Conservation (phyloP, 1,139 yeast genomes). For the Kodamaea anthophila region DNA sequence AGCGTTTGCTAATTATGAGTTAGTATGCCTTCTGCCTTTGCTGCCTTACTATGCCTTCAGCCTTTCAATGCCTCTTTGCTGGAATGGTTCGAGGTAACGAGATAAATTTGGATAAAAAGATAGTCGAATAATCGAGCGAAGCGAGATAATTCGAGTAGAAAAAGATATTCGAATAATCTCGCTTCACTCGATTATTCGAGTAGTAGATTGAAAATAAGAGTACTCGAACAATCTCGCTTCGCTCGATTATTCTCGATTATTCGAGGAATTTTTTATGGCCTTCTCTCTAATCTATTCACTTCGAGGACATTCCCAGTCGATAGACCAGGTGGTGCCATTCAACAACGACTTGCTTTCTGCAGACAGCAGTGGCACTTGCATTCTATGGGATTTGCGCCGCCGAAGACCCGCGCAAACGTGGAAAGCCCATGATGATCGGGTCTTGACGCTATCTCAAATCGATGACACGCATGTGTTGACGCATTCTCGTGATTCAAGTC, state of each 20-base stretch:
- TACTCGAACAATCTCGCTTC: neutral
- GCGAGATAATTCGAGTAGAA: no score
- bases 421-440: slow-evolving; percentile 44
- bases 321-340: slow-evolving; percentile 6
- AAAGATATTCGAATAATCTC: neutral
- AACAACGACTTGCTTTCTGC: slow-evolving; percentile 25
- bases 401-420: slow-evolving; percentile 40
- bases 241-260: no score
- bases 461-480: slow-evolving; percentile 36
- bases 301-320: slow-evolving; percentile 10
- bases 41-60: no score
- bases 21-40: no score
- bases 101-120: no score
- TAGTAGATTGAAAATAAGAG: no score
- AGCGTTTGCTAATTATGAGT: no score
- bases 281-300: slow-evolving; percentile 7
- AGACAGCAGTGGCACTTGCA: slow-evolving; percentile 44
- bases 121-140: no score
- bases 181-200: no score
- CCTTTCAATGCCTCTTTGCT: no score
- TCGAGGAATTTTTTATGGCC: neutral
- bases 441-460: slow-evolving; percentile 38
- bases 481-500: slow-evolving; percentile 50
- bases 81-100: no score
- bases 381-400: slow-evolving; percentile 46